Conservation (phyloP, 257 asterid species). For the Penstemon barbatus region DNA sequence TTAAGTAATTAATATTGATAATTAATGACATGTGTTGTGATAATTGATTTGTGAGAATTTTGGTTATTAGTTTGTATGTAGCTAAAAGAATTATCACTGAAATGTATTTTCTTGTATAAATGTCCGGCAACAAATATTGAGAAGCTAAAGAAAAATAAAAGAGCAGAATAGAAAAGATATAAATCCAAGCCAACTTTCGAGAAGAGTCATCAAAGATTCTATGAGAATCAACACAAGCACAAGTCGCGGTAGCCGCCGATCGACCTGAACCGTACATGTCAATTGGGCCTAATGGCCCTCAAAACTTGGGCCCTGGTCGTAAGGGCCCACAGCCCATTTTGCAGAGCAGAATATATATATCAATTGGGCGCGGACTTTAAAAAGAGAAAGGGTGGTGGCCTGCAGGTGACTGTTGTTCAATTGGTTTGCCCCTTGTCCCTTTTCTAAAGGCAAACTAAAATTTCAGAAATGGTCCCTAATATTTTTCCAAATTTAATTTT, state of each 20-base stretch:
- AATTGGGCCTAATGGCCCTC: conserved; percentile 28
- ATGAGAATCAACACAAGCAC: conserved; percentile 24
- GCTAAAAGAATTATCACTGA: no score
- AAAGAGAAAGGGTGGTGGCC: not conserved
- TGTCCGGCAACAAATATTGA: no score
- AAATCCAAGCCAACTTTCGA: no score
- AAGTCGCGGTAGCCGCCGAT: conserved; percentile 37
- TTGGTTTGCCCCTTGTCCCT: conserved; percentile 31
- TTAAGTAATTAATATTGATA: no score
- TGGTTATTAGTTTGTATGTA: no score
- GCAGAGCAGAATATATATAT: conserved; percentile 20
- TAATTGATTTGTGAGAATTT: no score
- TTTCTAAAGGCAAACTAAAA: conserved; percentile 22
- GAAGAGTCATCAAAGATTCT: conserved; percentile 15
- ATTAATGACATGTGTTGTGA: no score
- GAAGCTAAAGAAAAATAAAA: no score
- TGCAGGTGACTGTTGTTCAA: not conserved
- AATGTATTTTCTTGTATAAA: no score
- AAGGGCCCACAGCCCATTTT: conserved; percentile 37
- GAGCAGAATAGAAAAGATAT: no score
- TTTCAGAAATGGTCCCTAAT: conserved; percentile 4
- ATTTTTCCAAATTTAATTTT: conserved; percentile 16
- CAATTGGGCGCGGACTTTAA: conserved; percentile 10
- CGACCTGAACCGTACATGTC: conserved; percentile 10
- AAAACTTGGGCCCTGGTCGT: conserved; percentile 28